Conservation (phyloP, 1,284 basidiomycete species). For the Amylostereum areolatum region DNA sequence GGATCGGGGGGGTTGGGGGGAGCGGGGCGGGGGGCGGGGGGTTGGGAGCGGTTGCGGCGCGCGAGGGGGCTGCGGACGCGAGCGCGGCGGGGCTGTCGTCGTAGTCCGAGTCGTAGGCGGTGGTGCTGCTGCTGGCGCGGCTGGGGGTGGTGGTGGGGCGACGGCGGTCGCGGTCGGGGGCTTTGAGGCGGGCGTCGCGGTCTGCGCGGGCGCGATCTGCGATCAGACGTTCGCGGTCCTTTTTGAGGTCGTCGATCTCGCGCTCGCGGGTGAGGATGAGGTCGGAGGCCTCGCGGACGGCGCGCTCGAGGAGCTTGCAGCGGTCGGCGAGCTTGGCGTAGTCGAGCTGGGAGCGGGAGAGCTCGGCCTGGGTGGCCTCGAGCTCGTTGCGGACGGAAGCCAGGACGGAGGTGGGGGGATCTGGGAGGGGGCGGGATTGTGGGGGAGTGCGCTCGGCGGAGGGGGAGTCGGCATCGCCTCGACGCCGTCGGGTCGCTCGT, state of each 20-base stretch:
- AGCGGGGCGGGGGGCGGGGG: slow-evolving; percentile 19
- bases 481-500: slow-evolving; percentile 14
- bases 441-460: slow-evolving; percentile 23
- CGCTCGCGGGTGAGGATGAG: slow-evolving; percentile 25
- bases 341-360: slow-evolving; percentile 47
- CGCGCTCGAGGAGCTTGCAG: slow-evolving; percentile 52
- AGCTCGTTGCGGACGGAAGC: slow-evolving; percentile 49
- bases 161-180: not conserved
- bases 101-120: slow-evolving; percentile 7
- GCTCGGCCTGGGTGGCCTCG: slow-evolving; percentile 49
- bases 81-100: slow-evolving; percentile 13
- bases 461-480: slow-evolving; percentile 12
- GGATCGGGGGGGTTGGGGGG: slow-evolving; percentile 28
- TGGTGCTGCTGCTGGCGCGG: slow-evolving; percentile 4
- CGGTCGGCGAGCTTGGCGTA: slow-evolving; percentile 51
- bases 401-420: slow-evolving; percentile 17
- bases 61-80: slow-evolving; percentile 14
- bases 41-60: slow-evolving; percentile 12
- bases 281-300: slow-evolving; percentile 30
- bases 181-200: not conserved
- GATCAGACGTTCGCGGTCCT: slow-evolving; percentile 32
- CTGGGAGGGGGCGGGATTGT: slow-evolving; percentile 10
- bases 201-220: slow-evolving; percentile 23
- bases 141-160: slow-evolving; percentile 3
- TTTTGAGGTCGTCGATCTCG: slow-evolving; percentile 51